Percentiles rank a stretch among this genome's conserved stretches.
phyloP scores from a whole-genome alignment of 176 grass and related monocot species.

The Oryza brachyantha region DNA sequence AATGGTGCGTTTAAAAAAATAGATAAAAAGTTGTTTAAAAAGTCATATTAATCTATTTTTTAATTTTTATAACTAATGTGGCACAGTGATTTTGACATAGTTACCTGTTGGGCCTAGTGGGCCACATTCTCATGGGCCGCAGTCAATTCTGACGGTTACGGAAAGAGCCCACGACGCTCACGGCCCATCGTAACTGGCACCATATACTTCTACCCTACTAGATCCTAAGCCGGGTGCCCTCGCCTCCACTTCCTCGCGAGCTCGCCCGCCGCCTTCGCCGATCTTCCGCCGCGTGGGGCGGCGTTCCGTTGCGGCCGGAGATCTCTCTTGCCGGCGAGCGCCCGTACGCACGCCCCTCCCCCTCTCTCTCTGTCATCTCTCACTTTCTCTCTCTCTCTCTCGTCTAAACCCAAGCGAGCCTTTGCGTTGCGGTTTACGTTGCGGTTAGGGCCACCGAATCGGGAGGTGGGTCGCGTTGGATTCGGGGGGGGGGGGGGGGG shows the following conservation, averaged over 20 bases:
- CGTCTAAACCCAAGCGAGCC: too few species aligned
- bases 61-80: too few species aligned
- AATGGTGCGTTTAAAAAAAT: too few species aligned
- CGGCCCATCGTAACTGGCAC: neutral
- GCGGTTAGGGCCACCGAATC: neutral
- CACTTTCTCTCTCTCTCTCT: neutral
- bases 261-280: neutral
- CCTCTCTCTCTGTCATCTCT: neutral
- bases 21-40: too few species aligned
- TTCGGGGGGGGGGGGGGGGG: conserved; percentile 25
- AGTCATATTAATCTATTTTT: too few species aligned
- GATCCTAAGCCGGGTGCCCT: neutral
- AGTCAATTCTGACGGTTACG: too few species aligned
- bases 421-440: neutral
- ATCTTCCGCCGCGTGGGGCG: neutral
- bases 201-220: neutral
- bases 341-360: neutral
- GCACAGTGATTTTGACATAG: too few species aligned
- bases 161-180: too few species aligned
- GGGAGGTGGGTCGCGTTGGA: neutral
- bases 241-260: neutral
- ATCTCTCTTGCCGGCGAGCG: neutral
- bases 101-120: too few species aligned
- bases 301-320: neutral
- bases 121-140: too few species aligned